phyloP scores from a whole-genome alignment of 768 basidiomycete species.

The Glaciozyma antarctica region DNA sequence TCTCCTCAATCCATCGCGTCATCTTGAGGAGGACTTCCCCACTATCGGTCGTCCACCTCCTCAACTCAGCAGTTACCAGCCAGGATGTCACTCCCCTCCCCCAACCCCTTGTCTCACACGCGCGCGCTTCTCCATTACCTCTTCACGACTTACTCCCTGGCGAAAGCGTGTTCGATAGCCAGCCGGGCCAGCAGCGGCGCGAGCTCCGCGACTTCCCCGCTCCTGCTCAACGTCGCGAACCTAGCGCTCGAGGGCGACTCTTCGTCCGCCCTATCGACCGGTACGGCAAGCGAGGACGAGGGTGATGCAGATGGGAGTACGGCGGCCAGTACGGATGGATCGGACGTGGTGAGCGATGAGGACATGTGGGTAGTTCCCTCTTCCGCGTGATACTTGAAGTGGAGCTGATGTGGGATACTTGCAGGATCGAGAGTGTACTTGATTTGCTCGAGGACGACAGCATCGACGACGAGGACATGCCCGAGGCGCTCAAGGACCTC shows the following conservation, averaged over 20 bases:
- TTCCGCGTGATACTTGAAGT: background rate
- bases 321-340: background rate
- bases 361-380: conserved; percentile 12
- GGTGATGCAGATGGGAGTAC: background rate
- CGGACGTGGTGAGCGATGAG: conserved; percentile 15
- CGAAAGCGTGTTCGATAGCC: conserved; percentile 7
- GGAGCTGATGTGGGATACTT: background rate
- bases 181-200: conserved; percentile 7
- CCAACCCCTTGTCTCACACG: conserved; percentile 6
- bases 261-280: conserved; percentile 19
- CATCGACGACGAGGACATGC: conserved; percentile 31
- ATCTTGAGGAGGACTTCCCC: no score
- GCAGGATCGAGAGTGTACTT: conserved; percentile 13
- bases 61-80: no score
- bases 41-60: no score
- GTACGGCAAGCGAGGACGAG: conserved; percentile 22
- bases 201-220: conserved; percentile 9
- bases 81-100: no score
- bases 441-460: conserved; percentile 12
- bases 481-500: conserved; percentile 25
- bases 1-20: no score
- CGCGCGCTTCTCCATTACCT: conserved; percentile 21
- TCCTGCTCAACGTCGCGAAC: conserved; percentile 24
- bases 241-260: conserved; percentile 23
- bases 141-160: conserved; percentile 11